These are phyloP conservation scores for Tritrichomonas musculus DNA, from an alignment of 208 protist genomes.

Conservation along the genomic window DNA sequence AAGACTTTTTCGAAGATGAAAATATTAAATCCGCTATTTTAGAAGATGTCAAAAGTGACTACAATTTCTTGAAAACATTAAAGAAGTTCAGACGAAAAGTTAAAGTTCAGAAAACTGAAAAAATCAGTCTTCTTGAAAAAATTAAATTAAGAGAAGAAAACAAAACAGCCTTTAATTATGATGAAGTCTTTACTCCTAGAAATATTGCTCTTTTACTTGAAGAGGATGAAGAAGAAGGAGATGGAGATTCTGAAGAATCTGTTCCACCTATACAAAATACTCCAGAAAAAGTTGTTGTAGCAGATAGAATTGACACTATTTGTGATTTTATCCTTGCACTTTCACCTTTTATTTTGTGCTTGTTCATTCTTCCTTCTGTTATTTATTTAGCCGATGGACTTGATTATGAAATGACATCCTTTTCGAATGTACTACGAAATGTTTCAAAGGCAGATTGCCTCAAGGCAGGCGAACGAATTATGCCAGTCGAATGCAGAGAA, in stretches of 20 bases:
- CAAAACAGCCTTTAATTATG: not conserved
- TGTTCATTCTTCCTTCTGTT: not conserved
- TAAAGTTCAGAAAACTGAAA: too few relatives aligned
- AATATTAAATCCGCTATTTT: too few relatives aligned
- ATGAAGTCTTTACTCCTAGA: not conserved
- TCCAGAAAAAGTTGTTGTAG: not conserved
- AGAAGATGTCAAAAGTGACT: too few relatives aligned
- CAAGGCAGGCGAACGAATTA: not conserved
- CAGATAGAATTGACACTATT: not conserved
- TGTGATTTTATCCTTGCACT: not conserved
- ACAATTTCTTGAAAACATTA: too few relatives aligned
- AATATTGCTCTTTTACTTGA: not conserved
- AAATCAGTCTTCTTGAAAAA: too few relatives aligned
- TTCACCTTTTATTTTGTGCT: not conserved
- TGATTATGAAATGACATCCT: not conserved
- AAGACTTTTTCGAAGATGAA: too few relatives aligned
- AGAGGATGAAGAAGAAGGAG: not conserved
- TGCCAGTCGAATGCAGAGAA: not conserved
- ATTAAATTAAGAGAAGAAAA: too few relatives aligned
- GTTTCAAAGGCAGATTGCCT: not conserved
- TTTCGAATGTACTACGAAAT: not conserved
- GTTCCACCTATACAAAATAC: too few relatives aligned
- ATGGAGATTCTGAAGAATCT: not conserved
- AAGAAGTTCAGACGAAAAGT: too few relatives aligned
- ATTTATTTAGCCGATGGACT: not conserved